Percentiles rank a stretch among this genome's conserved stretches.
phyloP scores from a whole-genome alignment of 345 rosid species.

The Geranium brycei region DNA sequence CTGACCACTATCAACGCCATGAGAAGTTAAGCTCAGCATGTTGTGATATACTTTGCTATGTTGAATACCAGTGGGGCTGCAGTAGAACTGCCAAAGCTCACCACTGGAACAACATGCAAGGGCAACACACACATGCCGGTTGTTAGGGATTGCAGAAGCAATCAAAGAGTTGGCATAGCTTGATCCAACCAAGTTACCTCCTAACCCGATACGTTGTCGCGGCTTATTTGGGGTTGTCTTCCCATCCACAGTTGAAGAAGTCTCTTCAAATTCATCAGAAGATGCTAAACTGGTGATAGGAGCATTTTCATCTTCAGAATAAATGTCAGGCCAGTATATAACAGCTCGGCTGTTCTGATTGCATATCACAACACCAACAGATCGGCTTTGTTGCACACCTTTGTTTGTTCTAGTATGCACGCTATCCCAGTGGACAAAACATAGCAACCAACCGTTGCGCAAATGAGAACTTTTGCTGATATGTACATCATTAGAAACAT shows the following conservation, averaged over 20 bases:
- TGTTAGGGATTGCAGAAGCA: constrained; percentile 29
- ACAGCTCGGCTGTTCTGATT: constrained; percentile 46
- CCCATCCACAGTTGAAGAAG: constrained; percentile 29
- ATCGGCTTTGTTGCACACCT: constrained; percentile 20
- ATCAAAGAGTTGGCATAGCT: constrained; percentile 55
- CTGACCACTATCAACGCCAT: constrained; percentile 24
- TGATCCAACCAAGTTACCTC: constrained; percentile 23
- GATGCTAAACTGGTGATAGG: constrained; percentile 31
- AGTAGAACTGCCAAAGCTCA: constrained; percentile 63
- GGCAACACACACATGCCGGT: constrained; percentile 42
- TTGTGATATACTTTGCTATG: constrained; percentile 26
- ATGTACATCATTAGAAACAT: constrained; percentile 20
- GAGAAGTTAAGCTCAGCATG: constrained; percentile 22
- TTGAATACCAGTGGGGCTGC: constrained; percentile 38
- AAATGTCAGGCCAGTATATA: constrained; percentile 67
- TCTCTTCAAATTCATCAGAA: constrained; percentile 27
- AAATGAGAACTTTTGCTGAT: constrained; percentile 16
- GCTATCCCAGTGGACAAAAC: constrained; percentile 55
- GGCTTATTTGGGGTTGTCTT: constrained; percentile 24
- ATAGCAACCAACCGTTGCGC: constrained; percentile 46
- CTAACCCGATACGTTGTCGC: constrained; percentile 18
- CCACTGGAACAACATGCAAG: constrained; percentile 56
- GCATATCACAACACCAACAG: constrained; percentile 53
- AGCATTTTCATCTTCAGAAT: constrained; percentile 25
- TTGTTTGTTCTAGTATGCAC: constrained; percentile 20